Evolutionary conservation across 2,329 filamentous ascomycete species (phyloP).

Genomic region (Alternaria novae-zelandiae): DNA sequence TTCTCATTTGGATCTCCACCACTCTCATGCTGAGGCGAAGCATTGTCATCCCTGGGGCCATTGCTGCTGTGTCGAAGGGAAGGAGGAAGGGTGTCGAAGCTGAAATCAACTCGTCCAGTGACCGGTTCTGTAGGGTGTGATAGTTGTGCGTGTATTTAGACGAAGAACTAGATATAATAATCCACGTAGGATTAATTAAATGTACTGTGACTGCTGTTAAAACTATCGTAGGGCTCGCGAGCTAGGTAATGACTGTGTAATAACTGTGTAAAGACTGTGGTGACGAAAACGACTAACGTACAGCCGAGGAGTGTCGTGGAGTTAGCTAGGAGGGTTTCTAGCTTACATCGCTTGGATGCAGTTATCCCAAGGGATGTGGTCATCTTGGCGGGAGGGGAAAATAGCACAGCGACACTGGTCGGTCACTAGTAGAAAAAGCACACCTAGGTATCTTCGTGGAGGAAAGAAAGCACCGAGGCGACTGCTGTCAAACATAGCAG

Average conservation of each 20-base stretch:
- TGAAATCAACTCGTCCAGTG: not conserved
- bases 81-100: too few species aligned
- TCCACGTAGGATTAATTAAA: not conserved
- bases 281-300: not conserved
- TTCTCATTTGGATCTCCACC: too few species aligned
- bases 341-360: not conserved
- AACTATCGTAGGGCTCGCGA: not conserved
- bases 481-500: not conserved
- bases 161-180: not conserved
- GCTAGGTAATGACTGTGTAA: not conserved
- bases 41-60: too few species aligned
- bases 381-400: not conserved
- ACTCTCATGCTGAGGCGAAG: too few species aligned
- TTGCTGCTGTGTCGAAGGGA: too few species aligned
- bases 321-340: not conserved
- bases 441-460: not conserved
- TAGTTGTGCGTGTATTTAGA: too few species aligned
- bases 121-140: not conserved
- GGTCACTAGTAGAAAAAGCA: not conserved
- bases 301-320: not conserved
- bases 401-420: rapidly evolving
- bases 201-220: not conserved
- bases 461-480: not conserved
- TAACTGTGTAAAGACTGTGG: not conserved
- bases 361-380: not conserved